These are phyloP conservation scores for Penicillium odoratum DNA, from an alignment of 495 filamentous ascomycete genomes.

Conservation along the genomic window DNA sequence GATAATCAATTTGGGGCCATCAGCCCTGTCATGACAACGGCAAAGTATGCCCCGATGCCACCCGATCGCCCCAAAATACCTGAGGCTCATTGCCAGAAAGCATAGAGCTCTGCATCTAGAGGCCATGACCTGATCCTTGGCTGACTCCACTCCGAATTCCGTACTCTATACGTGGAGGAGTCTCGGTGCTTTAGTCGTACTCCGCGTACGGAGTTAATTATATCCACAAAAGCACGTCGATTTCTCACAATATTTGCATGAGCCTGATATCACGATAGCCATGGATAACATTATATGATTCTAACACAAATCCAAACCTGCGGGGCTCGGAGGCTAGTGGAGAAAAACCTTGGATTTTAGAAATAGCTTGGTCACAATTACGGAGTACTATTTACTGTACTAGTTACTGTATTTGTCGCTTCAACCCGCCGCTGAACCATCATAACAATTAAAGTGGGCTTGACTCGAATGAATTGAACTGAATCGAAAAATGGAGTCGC, in stretches of 20 bases:
- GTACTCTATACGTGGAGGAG: too few relatives aligned
- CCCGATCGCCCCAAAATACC: constrained; percentile 14
- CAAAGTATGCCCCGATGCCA: neutral
- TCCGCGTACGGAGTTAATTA: neutral
- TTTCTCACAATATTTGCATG: neutral
- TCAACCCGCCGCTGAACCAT: constrained; percentile 1
- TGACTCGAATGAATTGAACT: neutral
- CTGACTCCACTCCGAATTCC: neutral
- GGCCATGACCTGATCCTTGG: neutral
- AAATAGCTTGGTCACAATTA: neutral
- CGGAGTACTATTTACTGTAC: too few relatives aligned
- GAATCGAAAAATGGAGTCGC: neutral
- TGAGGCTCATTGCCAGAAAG: constrained; percentile 5
- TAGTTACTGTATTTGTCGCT: neutral
- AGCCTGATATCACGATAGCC: neutral
- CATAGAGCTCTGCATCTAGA: neutral
- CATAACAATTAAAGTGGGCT: constrained; percentile 1
- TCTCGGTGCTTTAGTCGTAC: neutral
- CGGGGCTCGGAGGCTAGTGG: too few relatives aligned
- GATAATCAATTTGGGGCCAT: neutral
- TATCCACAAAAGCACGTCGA: neutral
- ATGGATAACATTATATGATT: neutral
- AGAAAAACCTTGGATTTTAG: neutral
- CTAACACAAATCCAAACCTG: neutral
- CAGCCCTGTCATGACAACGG: constrained; percentile 3